Conservation (phyloP, 2,329 filamentous ascomycete genomes). For the Aspergillus vadensis region DNA sequence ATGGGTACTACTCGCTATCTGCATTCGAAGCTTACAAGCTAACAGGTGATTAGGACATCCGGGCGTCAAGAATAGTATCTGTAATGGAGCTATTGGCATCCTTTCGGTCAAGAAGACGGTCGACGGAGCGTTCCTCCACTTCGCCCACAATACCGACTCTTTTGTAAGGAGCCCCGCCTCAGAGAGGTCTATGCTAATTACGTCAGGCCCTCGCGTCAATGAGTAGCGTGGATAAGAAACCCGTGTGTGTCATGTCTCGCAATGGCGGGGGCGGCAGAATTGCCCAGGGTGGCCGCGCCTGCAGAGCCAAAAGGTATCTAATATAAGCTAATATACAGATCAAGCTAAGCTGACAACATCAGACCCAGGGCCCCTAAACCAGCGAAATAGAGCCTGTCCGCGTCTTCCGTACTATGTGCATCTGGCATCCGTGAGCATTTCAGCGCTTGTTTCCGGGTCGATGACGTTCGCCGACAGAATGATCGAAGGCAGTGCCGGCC, state of each 20-base stretch:
- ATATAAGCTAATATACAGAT: neutral
- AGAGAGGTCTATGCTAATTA: conserved; percentile 7
- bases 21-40: neutral
- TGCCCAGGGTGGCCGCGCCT: conserved; percentile 49
- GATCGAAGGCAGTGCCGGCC: neutral
- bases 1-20: conserved; percentile 59
- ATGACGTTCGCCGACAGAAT: neutral
- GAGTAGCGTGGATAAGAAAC: conserved; percentile 73
- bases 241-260: conserved; percentile 86
- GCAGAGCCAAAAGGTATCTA: conserved; percentile 31
- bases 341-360: neutral
- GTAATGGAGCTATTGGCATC: conserved; percentile 84
- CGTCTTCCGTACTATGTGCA: neutral
- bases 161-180: conserved; percentile 51
- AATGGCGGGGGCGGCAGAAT: conserved; percentile 56
- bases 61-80: conserved; percentile 76
- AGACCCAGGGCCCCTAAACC: neutral
- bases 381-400: neutral
- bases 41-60: conserved; percentile 62
- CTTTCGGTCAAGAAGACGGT: conserved; percentile 84
- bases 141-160: conserved; percentile 93
- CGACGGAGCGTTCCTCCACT: conserved; percentile 80
- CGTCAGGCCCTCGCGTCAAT: conserved; percentile 77
- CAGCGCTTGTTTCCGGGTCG: neutral
- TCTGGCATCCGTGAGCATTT: neutral